Evolutionary conservation across 2,329 filamentous ascomycete species (phyloP), one percentile per base, ranked within the genome.

Genomic region (Xylariales sp.): DNA sequence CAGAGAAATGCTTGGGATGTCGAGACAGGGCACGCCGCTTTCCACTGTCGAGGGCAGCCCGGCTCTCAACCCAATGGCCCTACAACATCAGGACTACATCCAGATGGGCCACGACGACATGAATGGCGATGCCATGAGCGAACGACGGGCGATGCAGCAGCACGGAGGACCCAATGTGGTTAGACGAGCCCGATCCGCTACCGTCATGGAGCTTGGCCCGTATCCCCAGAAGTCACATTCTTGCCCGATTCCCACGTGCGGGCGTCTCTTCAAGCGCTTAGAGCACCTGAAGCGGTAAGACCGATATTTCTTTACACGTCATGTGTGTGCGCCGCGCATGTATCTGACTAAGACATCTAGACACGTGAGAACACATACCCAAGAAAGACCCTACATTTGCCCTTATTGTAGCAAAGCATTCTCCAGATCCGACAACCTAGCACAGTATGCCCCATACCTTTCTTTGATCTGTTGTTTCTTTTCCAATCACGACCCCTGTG

Each of bases 181-280:
- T 56, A 86, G 93, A 55, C 81, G 93, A 57, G 93, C 93, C 50
- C 84, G 91, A 51, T 96, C 90, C 52, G 91, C 93, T 39, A 97
- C 93, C 4, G 86, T 94, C 65, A 94, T 94, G 85, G 93, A 98
- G 65, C 79, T 96, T 49, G 89, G 88, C 22, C 93, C 94, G 11
- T 97, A 97, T 62, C 89, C 93, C 38, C 88, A 95, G 61, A 98
- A 98, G 68, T 95, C 90, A 29, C 93, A 98, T 68, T 97, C 91
- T 2, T 98, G 93, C 71, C 93, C 93, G n/a, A 98, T 98, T 58
- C 93, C 93, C 20, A 94, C 91, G 42, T 98, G 93, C 63, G 93
- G 93, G 41, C 85, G 93, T 58, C 79, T 96, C 48, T 98, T 98
- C 79, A 98, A 98, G 82, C 84, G 93, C 67, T 80, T 98, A 73